phyloP scores from a whole-genome alignment of 139 green algal species.

The Nannochloris sp. region DNA sequence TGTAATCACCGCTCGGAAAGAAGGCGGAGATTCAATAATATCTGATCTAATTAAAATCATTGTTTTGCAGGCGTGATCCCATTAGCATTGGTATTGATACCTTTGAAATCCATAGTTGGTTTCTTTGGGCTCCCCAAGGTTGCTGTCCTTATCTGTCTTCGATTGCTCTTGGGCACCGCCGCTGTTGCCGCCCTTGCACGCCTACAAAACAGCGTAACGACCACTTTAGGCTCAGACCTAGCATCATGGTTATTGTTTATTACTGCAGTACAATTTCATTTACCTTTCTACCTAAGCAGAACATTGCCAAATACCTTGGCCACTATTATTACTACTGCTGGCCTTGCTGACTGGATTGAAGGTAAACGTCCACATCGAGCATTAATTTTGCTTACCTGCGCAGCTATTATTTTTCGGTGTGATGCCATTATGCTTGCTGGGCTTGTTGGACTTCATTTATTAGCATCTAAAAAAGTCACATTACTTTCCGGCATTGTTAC shows the following conservation, averaged over 20 bases:
- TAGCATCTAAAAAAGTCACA: conserved; percentile 26
- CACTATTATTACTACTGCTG: conserved; percentile 39
- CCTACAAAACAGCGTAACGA: conserved; percentile 3
- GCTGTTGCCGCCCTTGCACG: conserved; percentile 13
- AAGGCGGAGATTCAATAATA: not conserved
- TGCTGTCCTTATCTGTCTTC: not conserved
- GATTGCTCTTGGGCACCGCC: conserved; percentile 9
- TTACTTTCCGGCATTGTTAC: not conserved
- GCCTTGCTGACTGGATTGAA: conserved; percentile 36
- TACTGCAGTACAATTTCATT: conserved; percentile 68
- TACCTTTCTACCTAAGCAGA: conserved; percentile 70
- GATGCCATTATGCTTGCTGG: conserved; percentile 63
- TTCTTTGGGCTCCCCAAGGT: conserved; percentile 2
- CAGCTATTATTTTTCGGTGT: conserved; percentile 57
- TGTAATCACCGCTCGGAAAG: not conserved
- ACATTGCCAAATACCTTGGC: conserved; percentile 77
- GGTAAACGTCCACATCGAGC: not conserved
- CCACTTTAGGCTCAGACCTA: conserved; percentile 3
- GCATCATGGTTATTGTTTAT: conserved; percentile 31
- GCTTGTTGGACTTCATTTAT: conserved; percentile 52
- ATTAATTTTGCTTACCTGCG: conserved; percentile 35
- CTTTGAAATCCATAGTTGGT: not conserved
- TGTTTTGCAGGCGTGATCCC: not conserved
- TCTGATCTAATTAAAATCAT: not conserved
- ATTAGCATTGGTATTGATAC: not conserved